Evolutionary conservation across 2,329 filamentous ascomycete species (phyloP), one percentile per base, ranked within the genome.

Genomic region (Rutstroemia sydowiana): DNA sequence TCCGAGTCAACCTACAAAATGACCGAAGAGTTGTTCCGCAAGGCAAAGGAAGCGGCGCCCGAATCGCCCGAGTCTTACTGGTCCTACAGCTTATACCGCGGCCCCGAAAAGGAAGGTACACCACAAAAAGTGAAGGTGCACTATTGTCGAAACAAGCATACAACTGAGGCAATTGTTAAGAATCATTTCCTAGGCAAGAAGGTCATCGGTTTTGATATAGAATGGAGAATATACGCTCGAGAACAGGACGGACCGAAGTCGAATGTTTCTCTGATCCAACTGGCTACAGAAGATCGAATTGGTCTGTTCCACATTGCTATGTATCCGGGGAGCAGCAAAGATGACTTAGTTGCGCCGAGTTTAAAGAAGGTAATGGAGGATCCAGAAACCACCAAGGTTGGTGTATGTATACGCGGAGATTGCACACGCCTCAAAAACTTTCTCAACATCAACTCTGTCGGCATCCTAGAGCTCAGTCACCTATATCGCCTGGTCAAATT

Each of bases 171-270:
- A 5, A 76, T 87, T 7, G 74, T 81, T 53, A 5, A 32, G 18
- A 72, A 78, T 52, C 75, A 85, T 52, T 95, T 96, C 59, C 64
- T 82, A 36, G 59, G 76, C 23, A 81, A 93, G 62, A 73, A 79
- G 36, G 69, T 95, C 2, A 66, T 96, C n/a, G 91, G 91, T 0
- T 89, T 96, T 55, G 91, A 96, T 63, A 76, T 96, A 56, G 92
- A 96, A 70, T 96, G 92, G 91, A 75, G 81, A 48, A 58, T 73
- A 1, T 71, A 76, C 5, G 74, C 80, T 0, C 70, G 64, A 5
- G 73, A 66, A 18, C 61, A 57, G 7, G 66, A 74, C 2, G 73
- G 75, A 3, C 69, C 82, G 3, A 84, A 86, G 57, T 73, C 77
- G 47, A 88, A 90, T 55, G 79, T 95, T 6, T 91, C 87, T 0